phyloP scores from a whole-genome alignment of 2,329 filamentous ascomycete genomes.

The Zymoseptoria crescenta region DNA sequence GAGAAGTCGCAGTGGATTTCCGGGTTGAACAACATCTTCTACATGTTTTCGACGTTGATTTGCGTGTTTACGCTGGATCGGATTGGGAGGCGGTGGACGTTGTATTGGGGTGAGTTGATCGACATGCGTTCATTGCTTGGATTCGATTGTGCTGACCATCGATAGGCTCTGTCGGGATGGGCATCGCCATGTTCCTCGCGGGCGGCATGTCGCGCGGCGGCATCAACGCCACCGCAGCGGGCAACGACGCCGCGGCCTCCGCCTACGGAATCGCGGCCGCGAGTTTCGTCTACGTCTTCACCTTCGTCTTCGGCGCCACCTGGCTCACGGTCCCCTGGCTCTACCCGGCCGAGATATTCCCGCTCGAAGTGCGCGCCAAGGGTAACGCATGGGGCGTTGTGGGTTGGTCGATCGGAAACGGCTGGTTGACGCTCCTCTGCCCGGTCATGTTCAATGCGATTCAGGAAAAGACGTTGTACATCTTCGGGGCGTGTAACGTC shows the following conservation, averaged over 20 bases:
- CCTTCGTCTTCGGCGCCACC: constrained; percentile 55
- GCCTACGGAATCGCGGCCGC: constrained; percentile 47
- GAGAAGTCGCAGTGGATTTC: constrained; percentile 36
- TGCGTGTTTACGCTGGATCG: constrained; percentile 32
- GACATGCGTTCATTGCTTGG: no score
- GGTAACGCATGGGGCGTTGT: constrained; percentile 71
- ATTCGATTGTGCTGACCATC: no score
- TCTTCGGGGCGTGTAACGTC: constrained; percentile 62
- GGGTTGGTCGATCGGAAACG: constrained; percentile 69
- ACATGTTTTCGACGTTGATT: constrained; percentile 29
- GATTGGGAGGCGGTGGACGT: constrained; percentile 27
- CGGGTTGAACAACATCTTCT: constrained; percentile 34
- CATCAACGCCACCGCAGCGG: constrained; percentile 19
- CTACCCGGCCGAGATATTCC: constrained; percentile 61
- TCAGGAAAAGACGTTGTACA: constrained; percentile 63
- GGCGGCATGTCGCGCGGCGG: constrained; percentile 27
- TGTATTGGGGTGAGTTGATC: constrained; percentile 26
- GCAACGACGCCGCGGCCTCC: constrained; percentile 16
- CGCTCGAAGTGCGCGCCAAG: constrained; percentile 60
- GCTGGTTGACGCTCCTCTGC: constrained; percentile 43
- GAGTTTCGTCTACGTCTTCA: constrained; percentile 64
- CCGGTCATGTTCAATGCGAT: constrained; percentile 54
- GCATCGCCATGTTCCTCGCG: constrained; percentile 28
- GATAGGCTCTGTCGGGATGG: constrained; percentile 24
- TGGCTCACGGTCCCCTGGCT: constrained; percentile 51